A percentile compares a stretch with the other conserved stretches of the same genome.
Conservation (phyloP, 2,329 filamentous ascomycete genomes). For the Cladosporium sphaerospermum region DNA sequence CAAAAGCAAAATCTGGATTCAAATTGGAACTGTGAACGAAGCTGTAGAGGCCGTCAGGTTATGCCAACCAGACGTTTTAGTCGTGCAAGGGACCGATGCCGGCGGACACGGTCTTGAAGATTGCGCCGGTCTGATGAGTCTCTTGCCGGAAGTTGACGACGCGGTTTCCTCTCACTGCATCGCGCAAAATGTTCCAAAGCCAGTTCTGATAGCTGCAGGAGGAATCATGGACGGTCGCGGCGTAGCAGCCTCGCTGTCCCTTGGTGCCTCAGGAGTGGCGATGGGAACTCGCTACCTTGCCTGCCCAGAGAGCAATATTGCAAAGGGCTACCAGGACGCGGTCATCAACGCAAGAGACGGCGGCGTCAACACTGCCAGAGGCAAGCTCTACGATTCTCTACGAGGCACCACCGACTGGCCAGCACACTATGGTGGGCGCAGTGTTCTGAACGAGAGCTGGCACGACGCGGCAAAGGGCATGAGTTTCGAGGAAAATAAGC, state of each 20-base stretch:
- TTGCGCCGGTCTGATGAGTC: conserved; percentile 49
- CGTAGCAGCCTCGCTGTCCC: conserved; percentile 48
- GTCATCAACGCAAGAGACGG: conserved; percentile 45
- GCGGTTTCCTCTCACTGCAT: conserved; percentile 33
- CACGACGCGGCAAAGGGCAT: conserved; percentile 35
- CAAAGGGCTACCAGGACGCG: conserved; percentile 42
- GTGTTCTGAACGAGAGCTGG: conserved; percentile 51
- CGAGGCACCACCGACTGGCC: conserved; percentile 56
- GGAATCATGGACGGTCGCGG: conserved; percentile 54
- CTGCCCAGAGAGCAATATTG: conserved; percentile 40
- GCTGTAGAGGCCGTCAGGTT: conserved; percentile 45
- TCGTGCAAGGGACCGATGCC: conserved; percentile 59
- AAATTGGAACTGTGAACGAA: conserved; percentile 54
- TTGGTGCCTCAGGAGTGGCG: conserved; percentile 49
- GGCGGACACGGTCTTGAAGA: conserved; percentile 56
- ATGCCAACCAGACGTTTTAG: conserved; percentile 50
- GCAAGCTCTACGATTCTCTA: conserved; percentile 47
- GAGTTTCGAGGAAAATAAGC: conserved; percentile 39
- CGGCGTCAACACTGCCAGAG: conserved; percentile 45
- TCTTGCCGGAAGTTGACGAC: conserved; percentile 53
- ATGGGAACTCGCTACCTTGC: conserved; percentile 62
- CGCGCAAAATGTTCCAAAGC: conserved; percentile 16
- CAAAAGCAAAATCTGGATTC: conserved; percentile 49
- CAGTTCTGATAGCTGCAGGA: conserved; percentile 50
- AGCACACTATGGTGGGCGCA: conserved; percentile 50